Evolutionary conservation across 768 basidiomycete species (phyloP), one percentile per base, ranked within the genome.

Genomic region (Pholiota conissans): DNA sequence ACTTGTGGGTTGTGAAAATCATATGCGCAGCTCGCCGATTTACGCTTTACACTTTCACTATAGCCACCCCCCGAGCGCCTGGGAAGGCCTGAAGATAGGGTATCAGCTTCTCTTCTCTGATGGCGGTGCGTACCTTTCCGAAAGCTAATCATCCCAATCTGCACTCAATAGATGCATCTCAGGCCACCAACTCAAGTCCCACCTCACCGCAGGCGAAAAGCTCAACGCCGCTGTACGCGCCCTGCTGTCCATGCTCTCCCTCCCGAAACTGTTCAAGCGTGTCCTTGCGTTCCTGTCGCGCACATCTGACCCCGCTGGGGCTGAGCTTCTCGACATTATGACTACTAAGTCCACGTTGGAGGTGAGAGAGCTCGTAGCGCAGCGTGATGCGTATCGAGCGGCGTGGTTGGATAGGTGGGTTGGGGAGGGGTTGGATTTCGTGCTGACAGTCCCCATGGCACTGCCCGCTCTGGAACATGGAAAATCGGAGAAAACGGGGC

Each of bases 381-480:
- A 73, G 58, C 74, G 79, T 53, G 80, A 83, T 27, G 59, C 63
- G 22, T 78, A 80, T 51, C 71, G 76, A 62, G 73, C 74, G 0
- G 69, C 64, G 32, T 83, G 80, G 82, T 74, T 79, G 62, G 74
- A 71, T 62, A 74, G 73, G 56, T 81, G 70, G 80, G 71, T 65
- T 13, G 73, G 75, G 56, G 76, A 75, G 71, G 78, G 80, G 5
- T 70, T 89, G 3, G 87, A 90, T 67, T 88, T 84, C 67, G 72
- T 87, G 20, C 68, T 86, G 52, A 87, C 80, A 2, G 85, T 84
- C 5, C 84, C 84, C 11, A 80, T 84, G 61, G 76, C 84, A n/a
- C 71, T 84, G 40, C 84, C 87, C 2, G 87, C 87, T 0, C 70
- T 86, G 20, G 77, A 80, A 42, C 77, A 84, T 51, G 76, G 79